phyloP scores from a whole-genome alignment of 2,329 filamentous ascomycete genomes.

The Fusarium sp. region DNA sequence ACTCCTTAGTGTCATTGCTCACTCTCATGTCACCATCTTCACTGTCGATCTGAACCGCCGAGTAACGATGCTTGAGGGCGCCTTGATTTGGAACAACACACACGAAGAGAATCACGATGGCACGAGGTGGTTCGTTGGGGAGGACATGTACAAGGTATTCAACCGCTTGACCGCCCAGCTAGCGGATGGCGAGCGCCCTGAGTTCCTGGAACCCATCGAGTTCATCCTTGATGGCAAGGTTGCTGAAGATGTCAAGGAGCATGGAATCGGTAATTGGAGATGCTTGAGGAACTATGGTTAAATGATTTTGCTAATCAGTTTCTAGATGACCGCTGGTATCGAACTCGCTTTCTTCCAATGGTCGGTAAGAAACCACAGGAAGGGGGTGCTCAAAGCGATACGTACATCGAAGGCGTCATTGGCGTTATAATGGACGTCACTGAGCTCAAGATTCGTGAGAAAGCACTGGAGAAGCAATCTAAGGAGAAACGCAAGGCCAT shows the following conservation, averaged over 20 bases:
- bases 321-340: conserved; percentile 75
- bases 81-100: conserved; percentile 69
- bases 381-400: conserved; percentile 61
- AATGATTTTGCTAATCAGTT: conserved; percentile 18
- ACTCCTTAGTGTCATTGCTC: conserved; percentile 80
- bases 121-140: conserved; percentile 69
- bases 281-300: not conserved
- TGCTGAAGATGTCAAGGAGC: conserved; percentile 75
- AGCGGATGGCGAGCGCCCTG: conserved; percentile 60
- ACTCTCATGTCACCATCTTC: conserved; percentile 84
- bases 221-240: conserved; percentile 75
- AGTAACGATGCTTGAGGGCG: conserved; percentile 80
- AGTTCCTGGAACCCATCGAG: conserved; percentile 73
- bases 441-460: conserved; percentile 68
- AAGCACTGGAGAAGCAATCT: conserved; percentile 73
- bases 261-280: conserved; percentile 63
- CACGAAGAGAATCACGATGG: conserved; percentile 58
- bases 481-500: conserved; percentile 79
- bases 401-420: conserved; percentile 79
- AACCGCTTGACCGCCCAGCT: conserved; percentile 62
- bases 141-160: conserved; percentile 77
- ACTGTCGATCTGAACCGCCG: conserved; percentile 75
- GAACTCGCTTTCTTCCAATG: conserved; percentile 80
- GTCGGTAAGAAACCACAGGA: conserved; percentile 70
- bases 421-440: conserved; percentile 87